Evolutionary conservation across 148 eudicot genomes (phyloP), one percentile per base, ranked within the genome.

Genomic region (Fallopia convolvulus): DNA sequence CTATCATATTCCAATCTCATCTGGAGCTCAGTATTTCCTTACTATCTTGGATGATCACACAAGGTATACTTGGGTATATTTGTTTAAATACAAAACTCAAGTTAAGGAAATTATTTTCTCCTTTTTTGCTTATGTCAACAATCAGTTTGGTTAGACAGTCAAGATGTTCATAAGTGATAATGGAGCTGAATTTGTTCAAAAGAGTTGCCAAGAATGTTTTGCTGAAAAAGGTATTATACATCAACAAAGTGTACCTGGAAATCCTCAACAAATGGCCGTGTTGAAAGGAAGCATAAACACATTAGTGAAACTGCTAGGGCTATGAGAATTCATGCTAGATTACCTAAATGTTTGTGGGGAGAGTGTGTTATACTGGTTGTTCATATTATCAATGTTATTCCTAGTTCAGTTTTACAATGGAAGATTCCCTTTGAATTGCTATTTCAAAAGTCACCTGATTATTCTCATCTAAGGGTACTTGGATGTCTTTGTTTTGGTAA

Each of bases 401-500:
- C 73, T 3, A 33, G 75, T 0, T 0, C 26, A 8, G 72, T 77
- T 7, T 42, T 77, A 0, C 1, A 77, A 0, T 65, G 73, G 79
- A 6, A 65, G 6, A 65, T 72, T 6, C 60, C 74, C 0, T 77
- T 2, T 77, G 46, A 44, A 6, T 3, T 26, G 0, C 8, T 77
- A 15, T 47, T 41, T 23, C 4, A 15, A 0, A 46, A 65, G 3
- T 10, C 4, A 4, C 42, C 26, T 0, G 14, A 14, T 13, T 41
- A 39, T 6, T 14, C 6, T 13, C 23, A 44, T 20, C 17, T 77
- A 18, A 46, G 79, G 44, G n/a, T 26, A 0, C 13, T 77, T 0
- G 79, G 79, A 1, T 77, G 79, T 6, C 8, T 77, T 5, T 77
- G 79, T 48, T 77, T 40, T 65, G 41, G 41, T 5, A 55, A 55